Percentiles rank a stretch among this genome's conserved stretches.
These are phyloP conservation scores for Pueraria montana DNA, from an alignment of 306 rosid genomes.

Conservation along the genomic window DNA sequence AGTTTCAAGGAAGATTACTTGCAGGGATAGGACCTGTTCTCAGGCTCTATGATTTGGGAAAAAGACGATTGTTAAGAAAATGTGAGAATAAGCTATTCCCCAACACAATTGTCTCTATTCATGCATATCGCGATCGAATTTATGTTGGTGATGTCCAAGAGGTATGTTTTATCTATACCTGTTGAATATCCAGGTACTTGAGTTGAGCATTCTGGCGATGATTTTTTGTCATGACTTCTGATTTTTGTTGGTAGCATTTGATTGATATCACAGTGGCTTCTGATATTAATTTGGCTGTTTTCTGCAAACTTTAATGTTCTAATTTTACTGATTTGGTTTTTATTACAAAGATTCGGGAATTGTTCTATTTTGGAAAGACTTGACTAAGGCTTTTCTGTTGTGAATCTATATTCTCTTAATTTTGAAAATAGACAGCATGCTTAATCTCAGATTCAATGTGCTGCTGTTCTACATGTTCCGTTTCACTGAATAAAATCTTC, in stretches of 20 bases:
- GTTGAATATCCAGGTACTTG: slow-evolving; percentile 3
- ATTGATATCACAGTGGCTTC: slow-evolving; percentile 26
- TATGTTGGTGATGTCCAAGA: slow-evolving; percentile 97
- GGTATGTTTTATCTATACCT: slow-evolving; percentile 62
- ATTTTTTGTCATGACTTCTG: slow-evolving; percentile 8
- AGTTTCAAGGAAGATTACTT: slow-evolving; percentile 97
- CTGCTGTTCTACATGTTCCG: background rate
- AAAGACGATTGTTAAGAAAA: slow-evolving; percentile 80
- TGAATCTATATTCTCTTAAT: slow-evolving; percentile 18
- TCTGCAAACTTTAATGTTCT: background rate
- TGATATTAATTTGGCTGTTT: slow-evolving; percentile 9
- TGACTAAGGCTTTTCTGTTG: slow-evolving; percentile 1
- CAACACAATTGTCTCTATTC: slow-evolving; percentile 81
- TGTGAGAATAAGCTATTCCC: slow-evolving; percentile 98
- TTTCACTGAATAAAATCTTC: slow-evolving; percentile 9
- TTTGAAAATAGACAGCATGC: slow-evolving; percentile 9
- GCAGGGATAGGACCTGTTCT: slow-evolving; percentile 94
- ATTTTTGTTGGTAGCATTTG: slow-evolving; percentile 18
- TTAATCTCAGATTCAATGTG: slow-evolving; percentile 18
- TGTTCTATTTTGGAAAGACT: slow-evolving; percentile 24
- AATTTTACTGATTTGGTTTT: slow-evolving; percentile 30
- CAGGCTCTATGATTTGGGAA: slow-evolving; percentile 96
- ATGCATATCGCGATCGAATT: slow-evolving; percentile 90
- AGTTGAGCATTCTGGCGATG: slow-evolving; percentile 21
- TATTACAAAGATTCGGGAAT: slow-evolving; percentile 6